phyloP scores from a whole-genome alignment of 108 stramenopile genomes.

The Epithemia pelagica region DNA sequence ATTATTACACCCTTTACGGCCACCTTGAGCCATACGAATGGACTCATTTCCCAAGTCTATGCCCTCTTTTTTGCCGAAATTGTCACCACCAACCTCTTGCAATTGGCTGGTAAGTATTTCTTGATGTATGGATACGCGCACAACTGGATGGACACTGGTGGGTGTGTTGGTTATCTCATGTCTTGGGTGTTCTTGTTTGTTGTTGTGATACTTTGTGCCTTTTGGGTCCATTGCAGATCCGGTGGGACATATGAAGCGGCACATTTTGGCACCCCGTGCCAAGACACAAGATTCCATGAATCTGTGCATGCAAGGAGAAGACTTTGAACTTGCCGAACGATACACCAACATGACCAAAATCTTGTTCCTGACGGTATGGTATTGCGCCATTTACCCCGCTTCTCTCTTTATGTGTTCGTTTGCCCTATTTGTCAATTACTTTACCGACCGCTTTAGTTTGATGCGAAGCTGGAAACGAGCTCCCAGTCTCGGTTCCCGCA shows the following conservation, averaged over 20 bases:
- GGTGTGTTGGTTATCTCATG: not conserved
- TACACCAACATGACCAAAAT: constrained; percentile 53
- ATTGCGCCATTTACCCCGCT: constrained; percentile 70
- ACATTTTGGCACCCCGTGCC: constrained; percentile 71
- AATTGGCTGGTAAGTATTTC: constrained; percentile 24
- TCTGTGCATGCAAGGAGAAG: constrained; percentile 61
- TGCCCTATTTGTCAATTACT: constrained; percentile 62
- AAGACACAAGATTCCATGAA: constrained; percentile 78
- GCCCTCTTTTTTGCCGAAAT: constrained; percentile 71
- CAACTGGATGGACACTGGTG: not conserved
- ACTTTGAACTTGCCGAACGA: constrained; percentile 64
- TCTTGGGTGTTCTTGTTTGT: constrained; percentile 1
- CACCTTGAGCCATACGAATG: constrained; percentile 16
- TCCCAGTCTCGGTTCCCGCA: constrained; percentile 52
- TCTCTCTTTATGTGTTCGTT: constrained; percentile 68
- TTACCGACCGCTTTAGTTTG: constrained; percentile 62
- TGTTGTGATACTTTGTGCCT: not conserved
- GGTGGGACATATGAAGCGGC: constrained; percentile 55
- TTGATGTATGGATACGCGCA: constrained; percentile 30
- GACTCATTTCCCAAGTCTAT: constrained; percentile 26
- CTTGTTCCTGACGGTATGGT: constrained; percentile 70
- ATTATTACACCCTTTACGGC: constrained; percentile 76
- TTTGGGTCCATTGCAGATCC: too few species aligned
- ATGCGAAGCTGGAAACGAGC: constrained; percentile 76
- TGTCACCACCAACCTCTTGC: constrained; percentile 47